These are phyloP conservation scores for Pichia californica DNA, from an alignment of 805 yeast genomes.

Conservation along the genomic window DNA sequence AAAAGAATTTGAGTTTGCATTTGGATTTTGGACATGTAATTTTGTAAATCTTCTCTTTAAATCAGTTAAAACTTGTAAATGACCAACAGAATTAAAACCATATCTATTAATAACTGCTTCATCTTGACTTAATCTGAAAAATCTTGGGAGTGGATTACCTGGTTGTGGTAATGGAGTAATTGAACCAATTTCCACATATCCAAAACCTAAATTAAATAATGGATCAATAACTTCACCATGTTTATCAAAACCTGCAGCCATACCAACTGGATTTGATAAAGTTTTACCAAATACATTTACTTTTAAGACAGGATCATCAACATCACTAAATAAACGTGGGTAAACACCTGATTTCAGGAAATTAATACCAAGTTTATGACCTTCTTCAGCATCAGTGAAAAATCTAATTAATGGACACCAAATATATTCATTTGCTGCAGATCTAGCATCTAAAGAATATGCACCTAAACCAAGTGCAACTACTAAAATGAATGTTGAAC, in stretches of 20 bases:
- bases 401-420: constrained; percentile 70
- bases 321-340: constrained; percentile 54
- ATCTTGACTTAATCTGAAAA: constrained; percentile 78
- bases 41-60: constrained; percentile 56
- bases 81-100: constrained; percentile 92
- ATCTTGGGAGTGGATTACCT: constrained; percentile 91
- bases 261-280: constrained; percentile 74
- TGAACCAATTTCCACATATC: constrained; percentile 89
- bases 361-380: constrained; percentile 72
- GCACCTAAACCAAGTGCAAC: constrained; percentile 35
- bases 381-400: constrained; percentile 74
- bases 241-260: constrained; percentile 95
- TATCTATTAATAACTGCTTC: constrained; percentile 90
- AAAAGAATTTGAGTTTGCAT: constrained; percentile 36
- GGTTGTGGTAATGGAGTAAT: constrained; percentile 91
- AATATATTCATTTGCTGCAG: constrained; percentile 75
- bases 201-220: constrained; percentile 70
- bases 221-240: constrained; percentile 88
- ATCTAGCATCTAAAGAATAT: constrained; percentile 69
- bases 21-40: constrained; percentile 24
- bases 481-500: constrained; percentile 17
- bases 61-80: constrained; percentile 62
- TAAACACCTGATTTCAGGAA: constrained; percentile 60
- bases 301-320: constrained; percentile 43
- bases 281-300: constrained; percentile 60